phyloP scores from a whole-genome alignment of 768 basidiomycete species.

The Lactarius tabidus region DNA sequence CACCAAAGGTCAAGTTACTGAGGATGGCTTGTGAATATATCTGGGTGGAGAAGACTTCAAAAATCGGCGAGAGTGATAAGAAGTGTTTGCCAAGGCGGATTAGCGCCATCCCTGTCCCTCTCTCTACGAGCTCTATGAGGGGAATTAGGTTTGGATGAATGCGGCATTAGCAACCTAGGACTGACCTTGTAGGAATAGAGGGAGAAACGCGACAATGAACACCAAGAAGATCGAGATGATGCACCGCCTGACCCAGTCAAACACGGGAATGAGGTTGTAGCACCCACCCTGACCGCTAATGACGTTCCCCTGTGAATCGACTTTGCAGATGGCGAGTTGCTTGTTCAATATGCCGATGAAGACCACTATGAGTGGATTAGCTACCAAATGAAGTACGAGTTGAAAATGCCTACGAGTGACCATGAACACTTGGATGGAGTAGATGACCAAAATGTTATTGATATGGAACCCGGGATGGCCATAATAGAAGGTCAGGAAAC shows the following conservation, averaged over 20 bases:
- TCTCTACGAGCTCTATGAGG: slow-evolving; percentile 80
- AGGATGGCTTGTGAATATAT: slow-evolving; percentile 97
- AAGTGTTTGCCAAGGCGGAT: slow-evolving; percentile 96
- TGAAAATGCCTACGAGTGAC: slow-evolving; percentile 63
- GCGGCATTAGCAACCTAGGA: slow-evolving; percentile 9
- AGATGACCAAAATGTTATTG: slow-evolving; percentile 99
- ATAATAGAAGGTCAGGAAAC: slow-evolving; percentile 99
- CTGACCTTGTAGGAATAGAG: slow-evolving; percentile 91
- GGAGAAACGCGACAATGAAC: slow-evolving; percentile 96
- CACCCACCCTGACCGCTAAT: slow-evolving; percentile 86
- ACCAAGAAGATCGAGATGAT: slow-evolving; percentile 98
- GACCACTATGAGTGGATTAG: slow-evolving; percentile 50
- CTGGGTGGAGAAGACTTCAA: slow-evolving; percentile 98
- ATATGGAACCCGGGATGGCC: slow-evolving; percentile 99
- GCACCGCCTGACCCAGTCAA: slow-evolving; percentile 96
- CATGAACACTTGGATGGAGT: slow-evolving; percentile 98
- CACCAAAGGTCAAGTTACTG: slow-evolving; percentile 96
- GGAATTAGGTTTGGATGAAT: slow-evolving; percentile 6
- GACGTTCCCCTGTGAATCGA: slow-evolving; percentile 76
- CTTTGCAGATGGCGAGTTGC: slow-evolving; percentile 81
- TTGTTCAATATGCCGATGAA: slow-evolving; percentile 97
- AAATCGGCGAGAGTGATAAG: slow-evolving; percentile 92
- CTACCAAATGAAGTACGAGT: background rate
- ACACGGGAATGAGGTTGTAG: slow-evolving; percentile 94
- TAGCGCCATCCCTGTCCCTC: slow-evolving; percentile 92